Evolutionary conservation across 495 filamentous ascomycete genomes (phyloP).

Genomic region (Daldinia concentrica): DNA sequence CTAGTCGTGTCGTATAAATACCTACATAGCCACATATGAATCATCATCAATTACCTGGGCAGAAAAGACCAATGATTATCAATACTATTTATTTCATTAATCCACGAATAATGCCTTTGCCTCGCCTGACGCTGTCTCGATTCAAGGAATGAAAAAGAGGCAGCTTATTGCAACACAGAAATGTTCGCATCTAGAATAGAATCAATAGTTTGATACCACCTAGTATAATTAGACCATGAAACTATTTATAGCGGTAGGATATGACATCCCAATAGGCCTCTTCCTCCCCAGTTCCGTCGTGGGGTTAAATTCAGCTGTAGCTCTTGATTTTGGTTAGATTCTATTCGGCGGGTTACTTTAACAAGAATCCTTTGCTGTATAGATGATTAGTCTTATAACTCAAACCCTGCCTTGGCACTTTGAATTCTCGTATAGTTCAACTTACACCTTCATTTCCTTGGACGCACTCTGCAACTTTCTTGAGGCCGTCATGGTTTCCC

Average conservation of each 20-base stretch:
- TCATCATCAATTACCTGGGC: neutral
- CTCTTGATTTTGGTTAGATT: conserved; percentile 58
- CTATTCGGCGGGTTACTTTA: conserved; percentile 67
- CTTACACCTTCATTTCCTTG: conserved; percentile 90
- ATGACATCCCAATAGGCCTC: conserved; percentile 89
- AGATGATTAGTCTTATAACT: conserved; percentile 10
- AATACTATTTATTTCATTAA: conserved; percentile 5
- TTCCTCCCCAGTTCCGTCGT: conserved; percentile 83
- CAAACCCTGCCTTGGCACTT: neutral
- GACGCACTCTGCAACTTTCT: conserved; percentile 84
- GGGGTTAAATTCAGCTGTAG: conserved; percentile 77
- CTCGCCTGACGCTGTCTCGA: neutral
- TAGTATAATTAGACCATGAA: no score
- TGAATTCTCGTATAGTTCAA: conserved; percentile 19
- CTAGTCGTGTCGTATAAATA: conserved; percentile 3
- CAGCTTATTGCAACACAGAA: neutral
- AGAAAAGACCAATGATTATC: conserved; percentile 5
- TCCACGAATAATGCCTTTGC: neutral
- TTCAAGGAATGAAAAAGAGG: neutral
- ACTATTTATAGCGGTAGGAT: conserved; percentile 72
- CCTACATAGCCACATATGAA: conserved; percentile 2
- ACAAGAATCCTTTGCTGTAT: conserved; percentile 73
- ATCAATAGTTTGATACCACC: neutral
- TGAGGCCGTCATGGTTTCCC: conserved; percentile 84
- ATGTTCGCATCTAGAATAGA: neutral